A percentile compares a stretch with the other conserved stretches of the same genome.
phyloP scores from a whole-genome alignment of 83 land plant species.

The Larix sibirica region DNA sequence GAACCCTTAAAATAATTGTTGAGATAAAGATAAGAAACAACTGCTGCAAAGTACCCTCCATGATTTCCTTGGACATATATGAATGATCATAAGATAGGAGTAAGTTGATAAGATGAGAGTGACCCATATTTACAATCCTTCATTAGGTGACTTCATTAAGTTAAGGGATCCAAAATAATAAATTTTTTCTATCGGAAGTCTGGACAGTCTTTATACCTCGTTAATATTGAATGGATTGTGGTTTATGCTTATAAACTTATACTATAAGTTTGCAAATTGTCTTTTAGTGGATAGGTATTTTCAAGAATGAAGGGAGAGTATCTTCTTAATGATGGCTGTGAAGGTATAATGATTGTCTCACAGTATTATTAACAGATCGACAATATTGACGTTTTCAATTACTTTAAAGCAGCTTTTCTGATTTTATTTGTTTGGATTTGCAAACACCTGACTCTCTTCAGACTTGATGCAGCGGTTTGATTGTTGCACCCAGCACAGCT shows the following conservation, averaged over 20 bases:
- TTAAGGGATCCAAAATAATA: too few relatives aligned
- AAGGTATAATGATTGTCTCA: not conserved
- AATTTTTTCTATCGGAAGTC: not conserved
- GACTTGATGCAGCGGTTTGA: slow-evolving; percentile 43
- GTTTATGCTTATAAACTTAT: not conserved
- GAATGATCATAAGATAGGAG: too few relatives aligned
- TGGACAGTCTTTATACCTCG: not conserved
- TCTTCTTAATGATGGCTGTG: not conserved
- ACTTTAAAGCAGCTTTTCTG: not conserved
- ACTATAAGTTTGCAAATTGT: slow-evolving; percentile 14
- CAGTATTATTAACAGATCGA: not conserved
- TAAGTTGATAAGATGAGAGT: too few relatives aligned
- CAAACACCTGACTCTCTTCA: not conserved
- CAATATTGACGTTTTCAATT: not conserved
- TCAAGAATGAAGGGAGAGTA: not conserved
- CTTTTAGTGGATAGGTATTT: not conserved
- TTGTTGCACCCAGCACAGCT: slow-evolving; percentile 80
- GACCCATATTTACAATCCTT: too few relatives aligned
- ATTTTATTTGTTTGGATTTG: not conserved
- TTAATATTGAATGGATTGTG: not conserved
- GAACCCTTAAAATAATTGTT: too few relatives aligned
- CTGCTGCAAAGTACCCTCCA: too few relatives aligned
- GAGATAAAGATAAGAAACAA: too few relatives aligned
- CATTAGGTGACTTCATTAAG: too few relatives aligned
- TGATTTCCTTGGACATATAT: too few relatives aligned